Evolutionary conservation across 495 filamentous ascomycete species (phyloP).

Genomic region (Xylaria grammica): DNA sequence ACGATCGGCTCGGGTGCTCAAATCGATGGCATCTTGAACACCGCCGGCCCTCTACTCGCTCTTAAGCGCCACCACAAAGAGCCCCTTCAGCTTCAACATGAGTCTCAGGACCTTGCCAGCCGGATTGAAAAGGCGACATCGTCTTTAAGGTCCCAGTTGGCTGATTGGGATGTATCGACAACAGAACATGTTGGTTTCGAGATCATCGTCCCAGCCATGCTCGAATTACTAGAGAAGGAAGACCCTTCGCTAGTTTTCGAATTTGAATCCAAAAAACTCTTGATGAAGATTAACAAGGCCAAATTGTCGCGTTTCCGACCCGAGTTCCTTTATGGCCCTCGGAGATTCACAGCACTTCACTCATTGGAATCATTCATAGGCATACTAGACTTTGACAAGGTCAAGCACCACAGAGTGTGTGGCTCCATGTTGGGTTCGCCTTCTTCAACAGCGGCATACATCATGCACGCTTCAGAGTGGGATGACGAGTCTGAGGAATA

Average conservation of each 20-base stretch:
- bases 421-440: constrained; percentile 56
- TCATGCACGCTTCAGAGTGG: constrained; percentile 36
- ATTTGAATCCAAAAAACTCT: constrained; percentile 11
- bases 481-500: constrained; percentile 29
- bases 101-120: constrained; percentile 15
- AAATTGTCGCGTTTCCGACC: constrained; percentile 25
- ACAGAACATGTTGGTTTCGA: constrained; percentile 47
- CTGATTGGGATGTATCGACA: constrained; percentile 37
- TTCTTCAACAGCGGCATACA: constrained; percentile 51
- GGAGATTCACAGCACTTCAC: constrained; percentile 44
- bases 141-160: constrained; percentile 31
- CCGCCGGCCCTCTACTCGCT: constrained; percentile 40
- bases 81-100: constrained; percentile 24
- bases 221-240: constrained; percentile 25
- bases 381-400: constrained; percentile 44
- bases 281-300: constrained; percentile 22
- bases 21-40: constrained; percentile 47
- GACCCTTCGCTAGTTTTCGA: constrained; percentile 23
- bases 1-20: constrained; percentile 18
- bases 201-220: constrained; percentile 40
- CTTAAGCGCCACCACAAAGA: constrained; percentile 26
- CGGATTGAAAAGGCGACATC: constrained; percentile 21
- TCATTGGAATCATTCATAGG: constrained; percentile 56
- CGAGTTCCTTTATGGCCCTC: constrained; percentile 37
- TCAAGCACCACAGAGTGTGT: constrained; percentile 49